Conservation (phyloP, 257 asterid genomes). For the Pogostemon cablin region DNA sequence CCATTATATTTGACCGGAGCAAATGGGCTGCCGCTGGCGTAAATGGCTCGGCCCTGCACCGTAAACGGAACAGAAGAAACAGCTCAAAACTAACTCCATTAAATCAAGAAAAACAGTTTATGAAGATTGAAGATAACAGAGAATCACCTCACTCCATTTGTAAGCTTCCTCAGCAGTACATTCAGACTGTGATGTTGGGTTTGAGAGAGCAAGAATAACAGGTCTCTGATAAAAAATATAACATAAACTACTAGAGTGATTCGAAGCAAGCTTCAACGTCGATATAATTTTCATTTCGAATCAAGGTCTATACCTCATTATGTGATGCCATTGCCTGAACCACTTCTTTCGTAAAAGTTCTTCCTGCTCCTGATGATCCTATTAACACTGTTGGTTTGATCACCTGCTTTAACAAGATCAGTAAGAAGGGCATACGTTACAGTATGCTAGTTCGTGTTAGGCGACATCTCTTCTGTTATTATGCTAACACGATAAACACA, state of each 20-base stretch:
- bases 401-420: constrained; percentile 49
- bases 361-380: constrained; percentile 96
- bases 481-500: no score
- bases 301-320: constrained; percentile 54
- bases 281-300: neutral
- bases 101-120: constrained; percentile 1
- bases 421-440: constrained; percentile 18
- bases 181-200: constrained; percentile 95
- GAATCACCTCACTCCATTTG: constrained; percentile 75
- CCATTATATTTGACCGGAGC: constrained; percentile 56
- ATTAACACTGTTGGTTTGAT: constrained; percentile 85
- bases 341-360: constrained; percentile 86
- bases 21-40: constrained; percentile 82
- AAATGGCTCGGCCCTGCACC: constrained; percentile 69
- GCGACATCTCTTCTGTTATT: neutral
- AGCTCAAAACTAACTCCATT: constrained; percentile 1
- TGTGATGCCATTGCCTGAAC: constrained; percentile 70
- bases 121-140: neutral
- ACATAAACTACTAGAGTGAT: neutral
- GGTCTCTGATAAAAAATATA: constrained; percentile 64
- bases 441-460: neutral
- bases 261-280: neutral
- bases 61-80: constrained; percentile 21
- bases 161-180: constrained; percentile 95
- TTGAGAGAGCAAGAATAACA: constrained; percentile 81